phyloP scores from a whole-genome alignment of 148 eudicot genomes.

The Chenopodium berlandieri region DNA sequence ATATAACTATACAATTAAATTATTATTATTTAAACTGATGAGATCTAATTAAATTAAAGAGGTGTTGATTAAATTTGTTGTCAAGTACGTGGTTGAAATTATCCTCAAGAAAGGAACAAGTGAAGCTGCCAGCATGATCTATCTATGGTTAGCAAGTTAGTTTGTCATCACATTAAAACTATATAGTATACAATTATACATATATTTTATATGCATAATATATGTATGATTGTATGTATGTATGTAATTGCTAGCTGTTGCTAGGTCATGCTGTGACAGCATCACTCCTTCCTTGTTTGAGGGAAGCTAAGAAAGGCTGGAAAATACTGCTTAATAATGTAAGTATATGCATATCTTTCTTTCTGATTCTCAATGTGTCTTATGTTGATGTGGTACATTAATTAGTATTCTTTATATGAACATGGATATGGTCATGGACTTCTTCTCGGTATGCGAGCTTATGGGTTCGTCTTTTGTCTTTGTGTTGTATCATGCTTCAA shows the following conservation, averaged over 20 bases:
- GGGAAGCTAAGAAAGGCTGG: background rate
- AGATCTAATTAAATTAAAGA: background rate
- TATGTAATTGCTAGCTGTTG: conserved; percentile 22
- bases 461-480: no score
- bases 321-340: background rate
- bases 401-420: no score
- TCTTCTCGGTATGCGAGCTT: no score
- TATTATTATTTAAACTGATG: background rate
- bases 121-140: conserved; percentile 97
- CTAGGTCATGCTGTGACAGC: conserved; percentile 86
- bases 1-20: background rate
- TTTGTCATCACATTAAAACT: background rate
- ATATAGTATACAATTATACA: no score
- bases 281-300: conserved; percentile 65
- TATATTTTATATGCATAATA: no score
- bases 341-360: background rate
- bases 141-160: conserved; percentile 36
- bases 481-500: no score
- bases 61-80: background rate
- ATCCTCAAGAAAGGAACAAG: conserved; percentile 47
- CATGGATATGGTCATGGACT: no score
- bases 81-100: background rate
- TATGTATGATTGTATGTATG: no score
- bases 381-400: no score
- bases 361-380: no score